Conservation (phyloP, 1,139 yeast genomes). For the Saccharomyces hybrid region DNA sequence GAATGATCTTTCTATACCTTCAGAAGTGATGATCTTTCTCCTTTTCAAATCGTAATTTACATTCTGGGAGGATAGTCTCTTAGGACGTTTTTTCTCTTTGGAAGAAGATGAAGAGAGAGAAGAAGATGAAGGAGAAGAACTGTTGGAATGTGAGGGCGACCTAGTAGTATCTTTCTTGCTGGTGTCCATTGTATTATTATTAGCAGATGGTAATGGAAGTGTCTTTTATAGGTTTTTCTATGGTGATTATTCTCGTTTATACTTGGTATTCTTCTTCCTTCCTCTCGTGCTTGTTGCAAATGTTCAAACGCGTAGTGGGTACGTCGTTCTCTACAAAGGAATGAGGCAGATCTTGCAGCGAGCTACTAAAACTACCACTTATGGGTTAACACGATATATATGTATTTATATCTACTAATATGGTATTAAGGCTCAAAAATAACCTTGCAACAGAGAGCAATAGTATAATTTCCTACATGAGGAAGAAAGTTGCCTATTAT, state of each 20-base stretch:
- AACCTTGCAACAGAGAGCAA: neutral
- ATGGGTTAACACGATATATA: neutral
- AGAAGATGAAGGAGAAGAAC: neutral
- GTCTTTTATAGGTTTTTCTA: neutral
- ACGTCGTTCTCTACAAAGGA: neutral
- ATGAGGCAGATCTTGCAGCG: neutral
- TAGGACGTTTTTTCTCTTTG: conserved; percentile 16
- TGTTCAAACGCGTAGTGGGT: neutral
- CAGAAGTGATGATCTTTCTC: conserved; percentile 25
- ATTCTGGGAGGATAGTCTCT: conserved; percentile 26
- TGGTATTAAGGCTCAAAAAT: neutral
- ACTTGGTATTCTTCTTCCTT: neutral
- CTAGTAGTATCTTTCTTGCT: conserved; percentile 1
- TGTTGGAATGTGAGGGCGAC: neutral
- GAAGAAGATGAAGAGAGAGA: neutral
- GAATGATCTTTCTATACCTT: conserved; percentile 9
- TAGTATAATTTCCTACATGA: neutral
- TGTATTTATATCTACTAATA: neutral
- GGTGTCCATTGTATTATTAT: neutral
- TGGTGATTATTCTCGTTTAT: neutral
- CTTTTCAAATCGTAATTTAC: conserved; percentile 30
- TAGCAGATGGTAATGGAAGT: neutral
- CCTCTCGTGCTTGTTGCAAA: neutral
- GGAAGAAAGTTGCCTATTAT: neutral
- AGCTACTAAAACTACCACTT: neutral